Base-by-base conservation (phyloP, 1,139 yeast genomes). In the Candida gigantensis region DNA sequence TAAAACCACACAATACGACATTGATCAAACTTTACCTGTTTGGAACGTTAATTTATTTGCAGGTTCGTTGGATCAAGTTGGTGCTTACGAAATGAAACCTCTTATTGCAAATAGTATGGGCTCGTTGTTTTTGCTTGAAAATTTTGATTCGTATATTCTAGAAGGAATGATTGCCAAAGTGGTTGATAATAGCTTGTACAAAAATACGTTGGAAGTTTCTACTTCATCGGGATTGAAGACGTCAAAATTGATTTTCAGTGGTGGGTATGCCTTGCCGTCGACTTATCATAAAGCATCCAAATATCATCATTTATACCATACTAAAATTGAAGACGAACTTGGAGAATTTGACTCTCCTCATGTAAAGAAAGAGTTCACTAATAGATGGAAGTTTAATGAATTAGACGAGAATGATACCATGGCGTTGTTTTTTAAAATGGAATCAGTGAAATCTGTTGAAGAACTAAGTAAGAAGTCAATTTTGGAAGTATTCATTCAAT, bases 21-120 rank as follows among this genome's bases (percentile, higher is more conserved):
- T 58, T 1, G 41, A 38, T 8, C 42, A 40, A 3, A 40, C 40
- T 7, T 23, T 46, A 2, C 65, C 73, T 0, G 51, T 47, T 13
- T 68, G 71, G 64, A 40, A 58, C 1, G 47, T 58, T 13, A 58
- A 64, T 37, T 30, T 68, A 6, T 64, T 57, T 45, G 44, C 61
- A 1, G 72, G 68, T 1, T 65, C 72, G 0, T 49, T 63, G 17
- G 73, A 69, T 34, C 75, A 69, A 44, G 64, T 58, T 2, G 75
- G 75, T 1, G 44, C 64, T 8, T 65, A 62, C 42, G 75, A 69
- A 40, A 64, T 68, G 72, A 62, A 57, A 35, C 39, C 58, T 0
- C 48, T 69, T 39, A 50, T 57, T 4, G 48, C 43, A 37, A 51
- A 49, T 9, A 59, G 72, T 3, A 51, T 58, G 47, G 74, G 75